Evolutionary conservation across 768 basidiomycete species (phyloP).

Genomic region (Termitomyces bulborhizus): DNA sequence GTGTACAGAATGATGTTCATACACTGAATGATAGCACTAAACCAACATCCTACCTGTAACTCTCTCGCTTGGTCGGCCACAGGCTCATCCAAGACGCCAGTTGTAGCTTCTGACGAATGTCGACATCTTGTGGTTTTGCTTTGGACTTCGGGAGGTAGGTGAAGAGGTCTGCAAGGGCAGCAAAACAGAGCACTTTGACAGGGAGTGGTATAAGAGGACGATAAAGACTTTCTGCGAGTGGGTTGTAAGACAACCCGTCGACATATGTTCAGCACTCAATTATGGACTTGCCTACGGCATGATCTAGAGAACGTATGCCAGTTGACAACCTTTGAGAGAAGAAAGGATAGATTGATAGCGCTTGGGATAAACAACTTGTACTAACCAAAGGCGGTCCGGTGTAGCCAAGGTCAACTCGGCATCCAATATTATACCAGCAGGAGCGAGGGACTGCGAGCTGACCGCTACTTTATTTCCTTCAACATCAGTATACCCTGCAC

Average conservation of each 20-base stretch:
- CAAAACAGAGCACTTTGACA: constrained; percentile 57
- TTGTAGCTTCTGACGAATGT: constrained; percentile 62
- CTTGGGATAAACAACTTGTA: constrained; percentile 3
- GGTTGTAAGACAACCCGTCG: background rate
- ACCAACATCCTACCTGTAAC: constrained; percentile 37
- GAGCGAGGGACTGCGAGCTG: constrained; percentile 49
- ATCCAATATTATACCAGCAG: constrained; percentile 72
- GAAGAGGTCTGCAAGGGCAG: constrained; percentile 68
- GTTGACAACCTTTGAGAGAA: constrained; percentile 57
- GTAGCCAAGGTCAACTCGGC: constrained; percentile 68
- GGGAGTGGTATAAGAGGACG: constrained; percentile 49
- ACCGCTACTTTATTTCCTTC: constrained; percentile 60
- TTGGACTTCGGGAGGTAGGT: constrained; percentile 64
- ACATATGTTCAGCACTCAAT: background rate
- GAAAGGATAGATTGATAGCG: constrained; percentile 1
- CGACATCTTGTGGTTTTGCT: constrained; percentile 47
- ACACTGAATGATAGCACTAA: background rate
- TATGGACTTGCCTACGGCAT: constrained; percentile 55
- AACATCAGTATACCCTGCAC: constrained; percentile 69
- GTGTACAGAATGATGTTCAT: background rate
- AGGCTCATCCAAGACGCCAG: constrained; percentile 78
- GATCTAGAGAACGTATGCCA: constrained; percentile 74
- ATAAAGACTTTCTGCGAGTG: constrained; percentile 55
- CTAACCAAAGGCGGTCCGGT: constrained; percentile 69
- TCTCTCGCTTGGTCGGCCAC: constrained; percentile 58